Conservation (phyloP, 2,329 filamentous ascomycete species). For the Apiospora hydei region DNA sequence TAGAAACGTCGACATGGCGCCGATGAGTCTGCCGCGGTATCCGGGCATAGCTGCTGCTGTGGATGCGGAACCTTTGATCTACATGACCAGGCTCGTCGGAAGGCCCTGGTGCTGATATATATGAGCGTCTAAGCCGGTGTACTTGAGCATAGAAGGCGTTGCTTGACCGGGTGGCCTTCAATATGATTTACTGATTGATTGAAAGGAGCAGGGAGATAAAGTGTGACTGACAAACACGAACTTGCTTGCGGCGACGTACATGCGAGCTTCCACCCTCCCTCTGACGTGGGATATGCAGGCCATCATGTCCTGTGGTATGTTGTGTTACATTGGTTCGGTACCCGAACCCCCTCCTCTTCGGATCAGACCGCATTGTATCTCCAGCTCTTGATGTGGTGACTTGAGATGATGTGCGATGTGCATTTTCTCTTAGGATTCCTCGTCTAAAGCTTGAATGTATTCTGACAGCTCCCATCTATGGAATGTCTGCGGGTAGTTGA, state of each 20-base stretch:
- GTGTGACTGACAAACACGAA: not conserved
- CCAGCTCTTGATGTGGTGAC: not conserved
- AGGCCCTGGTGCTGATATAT: not conserved
- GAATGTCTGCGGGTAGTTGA: not conserved
- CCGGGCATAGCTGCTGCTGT: constrained; percentile 16
- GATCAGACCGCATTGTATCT: not conserved
- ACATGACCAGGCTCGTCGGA: not conserved
- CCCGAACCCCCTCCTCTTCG: not conserved
- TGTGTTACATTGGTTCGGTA: not conserved
- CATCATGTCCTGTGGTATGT: not conserved
- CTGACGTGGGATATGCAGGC: not conserved
- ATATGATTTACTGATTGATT: not conserved
- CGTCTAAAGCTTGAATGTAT: not conserved
- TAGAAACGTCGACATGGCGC: constrained; percentile 39
- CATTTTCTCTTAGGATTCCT: not conserved
- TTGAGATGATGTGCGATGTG: not conserved
- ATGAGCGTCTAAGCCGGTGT: not conserved
- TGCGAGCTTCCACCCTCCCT: not conserved
- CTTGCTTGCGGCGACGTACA: not conserved
- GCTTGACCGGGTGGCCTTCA: too few species aligned
- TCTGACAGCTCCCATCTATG: not conserved
- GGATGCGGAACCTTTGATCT: not conserved
- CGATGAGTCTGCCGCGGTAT: constrained; percentile 35
- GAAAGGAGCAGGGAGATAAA: not conserved
- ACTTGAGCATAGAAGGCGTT: not conserved